These are phyloP conservation scores for Spathaspora arborariae DNA, from an alignment of 805 yeast species.

Conservation along the genomic window DNA sequence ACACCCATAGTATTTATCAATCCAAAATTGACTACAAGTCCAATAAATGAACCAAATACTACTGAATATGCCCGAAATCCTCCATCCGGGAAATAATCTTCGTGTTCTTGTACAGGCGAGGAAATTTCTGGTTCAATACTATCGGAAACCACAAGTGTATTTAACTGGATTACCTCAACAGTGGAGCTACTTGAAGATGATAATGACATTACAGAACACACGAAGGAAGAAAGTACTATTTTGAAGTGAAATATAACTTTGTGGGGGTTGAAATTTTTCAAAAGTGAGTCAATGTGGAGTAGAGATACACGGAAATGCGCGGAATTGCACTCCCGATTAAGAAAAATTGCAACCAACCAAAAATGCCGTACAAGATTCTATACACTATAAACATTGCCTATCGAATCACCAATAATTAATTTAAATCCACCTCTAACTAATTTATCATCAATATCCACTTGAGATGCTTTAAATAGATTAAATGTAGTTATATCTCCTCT, in stretches of 20 bases:
- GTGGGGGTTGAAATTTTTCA: not conserved
- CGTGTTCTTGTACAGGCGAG: not conserved
- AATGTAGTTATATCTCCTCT: constrained; percentile 25
- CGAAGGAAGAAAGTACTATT: not conserved
- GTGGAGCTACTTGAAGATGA: not conserved
- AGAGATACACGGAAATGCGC: not conserved
- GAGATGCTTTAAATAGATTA: constrained; percentile 24
- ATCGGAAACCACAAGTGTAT: not conserved
- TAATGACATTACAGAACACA: not conserved
- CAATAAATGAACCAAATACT: constrained; percentile 23
- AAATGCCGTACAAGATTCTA: too few species aligned
- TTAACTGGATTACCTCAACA: not conserved
- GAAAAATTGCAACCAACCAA: not conserved
- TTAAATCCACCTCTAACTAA: constrained; percentile 33
- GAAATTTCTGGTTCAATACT: not conserved
- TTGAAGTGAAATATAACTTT: not conserved
- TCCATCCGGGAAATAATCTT: constrained; percentile 20
- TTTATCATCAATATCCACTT: constrained; percentile 33
- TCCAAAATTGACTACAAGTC: constrained; percentile 25
- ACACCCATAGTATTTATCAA: constrained; percentile 36
- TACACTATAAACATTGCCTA: constrained; percentile 44
- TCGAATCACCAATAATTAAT: constrained; percentile 51
- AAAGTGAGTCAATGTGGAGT: not conserved
- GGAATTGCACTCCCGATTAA: not conserved
- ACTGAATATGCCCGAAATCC: constrained; percentile 21